Evolutionary conservation across 2,329 filamentous ascomycete genomes (phyloP), one percentile per base, ranked within the genome.

Genomic region (Exophiala dermatitidis): DNA sequence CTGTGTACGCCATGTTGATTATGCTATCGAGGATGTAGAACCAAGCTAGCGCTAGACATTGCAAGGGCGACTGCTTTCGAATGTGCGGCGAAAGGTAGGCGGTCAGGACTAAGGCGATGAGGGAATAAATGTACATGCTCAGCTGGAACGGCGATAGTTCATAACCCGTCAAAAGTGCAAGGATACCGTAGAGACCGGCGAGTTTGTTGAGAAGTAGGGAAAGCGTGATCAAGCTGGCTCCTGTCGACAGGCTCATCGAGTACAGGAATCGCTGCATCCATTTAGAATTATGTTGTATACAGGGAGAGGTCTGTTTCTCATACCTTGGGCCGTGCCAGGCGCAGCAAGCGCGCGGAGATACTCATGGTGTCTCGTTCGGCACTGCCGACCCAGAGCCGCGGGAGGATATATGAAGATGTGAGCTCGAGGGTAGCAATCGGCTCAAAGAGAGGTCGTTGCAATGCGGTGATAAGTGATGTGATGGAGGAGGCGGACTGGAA

Each of bases 141-240:
- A 95, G 79, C 71, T 96, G 91, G 28, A 93, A 79, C 31, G 83
- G 77, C 50, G 88, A 90, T 58, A 95, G 82, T 62, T 85, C 77
- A 70, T 88, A 90, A 67, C 91, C 91, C 28, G 90, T 95, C 60
- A 95, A 76, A 62, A 95, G 80, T 54, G 90, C 90, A 62, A 96
- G 84, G 41, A 96, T 78, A 60, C 90, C 90, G 71, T 95, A 96
- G 62, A 95, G 77, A 53, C 90, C 90, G 46, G 88, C 91, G 62
- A 90, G 81, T 71, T 95, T 95, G 78, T 96, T 96, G 73, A 96
- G 84, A 51, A 94, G 78, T 60, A 95, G 81, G 7, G 86, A 83
- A 57, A 93, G 77, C 3, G 86, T 84, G 64, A 95, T 89, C 65
- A 96, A 79, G 63, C 93, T 88, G 44, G 88, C 85, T 62, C 88